Evolutionary conservation across 1,284 basidiomycete species (phyloP), one percentile per base, ranked within the genome.

Genomic region (Athelia psychrophila): DNA sequence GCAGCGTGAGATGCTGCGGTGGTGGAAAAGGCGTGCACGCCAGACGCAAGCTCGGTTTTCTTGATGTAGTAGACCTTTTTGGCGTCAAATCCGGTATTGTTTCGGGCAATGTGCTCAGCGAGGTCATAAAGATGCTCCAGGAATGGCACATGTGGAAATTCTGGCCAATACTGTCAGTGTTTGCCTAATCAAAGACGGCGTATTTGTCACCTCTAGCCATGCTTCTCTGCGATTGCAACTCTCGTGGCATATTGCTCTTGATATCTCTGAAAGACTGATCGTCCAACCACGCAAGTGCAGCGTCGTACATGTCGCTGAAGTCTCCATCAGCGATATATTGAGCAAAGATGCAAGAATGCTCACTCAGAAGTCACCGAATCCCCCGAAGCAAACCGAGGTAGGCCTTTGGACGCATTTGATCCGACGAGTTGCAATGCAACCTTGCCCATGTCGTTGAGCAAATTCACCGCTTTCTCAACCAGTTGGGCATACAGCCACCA

Each of bases 401-500:
- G 63, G 18, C 67, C 58, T 5, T 61, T 54, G 4, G 50, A 55
- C 2, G 54, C 48, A 44, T 65, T 64, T 10, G 60, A 53, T 33
- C 60, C 66, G 45, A 74, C 58, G 22, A 75, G 59, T 25, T 57
- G 54, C 22, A 63, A 56, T 8, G 76, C 63, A 19, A 65, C 61
- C n/a, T 53, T 55, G 5, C 69, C 63, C 13, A 77, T 64, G 25
- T 56, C 63, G 52, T 76, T 77, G 35, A 81, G 60, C n/a, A 80
- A 56, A 2, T 56, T 59, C 15, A 76, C 59, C 9, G 69, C 66
- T 4, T 69, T 64, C 51, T 77, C 71, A 1, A 84, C 57, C 2
- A 84, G 61, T 51, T 74, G 72, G 36, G 69, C 73, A 55, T 81
- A 84, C 12, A 84, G 68, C 23, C 61, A 61, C 85, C 86, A 87